Evolutionary conservation across 352 stramenopile genomes (phyloP).

Genomic region (Phytopythium boreale): DNA sequence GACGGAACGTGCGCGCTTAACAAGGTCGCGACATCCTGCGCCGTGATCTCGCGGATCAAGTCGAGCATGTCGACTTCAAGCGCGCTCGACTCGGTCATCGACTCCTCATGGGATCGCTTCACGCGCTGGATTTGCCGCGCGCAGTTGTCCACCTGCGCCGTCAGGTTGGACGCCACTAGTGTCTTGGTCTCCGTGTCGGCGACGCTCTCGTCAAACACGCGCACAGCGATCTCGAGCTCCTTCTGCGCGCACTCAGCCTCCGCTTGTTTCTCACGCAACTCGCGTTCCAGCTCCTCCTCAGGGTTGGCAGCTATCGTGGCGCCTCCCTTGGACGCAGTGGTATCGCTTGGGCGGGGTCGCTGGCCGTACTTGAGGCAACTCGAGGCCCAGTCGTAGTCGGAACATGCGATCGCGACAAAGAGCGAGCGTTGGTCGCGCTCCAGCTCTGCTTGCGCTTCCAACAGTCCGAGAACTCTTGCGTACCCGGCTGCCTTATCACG

Average conservation of each 20-base stretch:
- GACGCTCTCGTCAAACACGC: slow-evolving; percentile 65
- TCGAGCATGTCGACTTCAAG: slow-evolving; percentile 60
- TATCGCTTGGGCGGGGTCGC: slow-evolving; percentile 6
- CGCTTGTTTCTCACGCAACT: slow-evolving; percentile 19
- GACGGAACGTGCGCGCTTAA: slow-evolving; percentile 58
- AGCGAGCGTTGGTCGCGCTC: slow-evolving; percentile 52
- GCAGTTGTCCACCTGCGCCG: slow-evolving; percentile 55
- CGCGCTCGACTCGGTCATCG: slow-evolving; percentile 41
- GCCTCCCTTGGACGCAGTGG: neutral
- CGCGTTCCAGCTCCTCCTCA: slow-evolving; percentile 14
- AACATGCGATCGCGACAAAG: slow-evolving; percentile 67
- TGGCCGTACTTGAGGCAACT: slow-evolving; percentile 38
- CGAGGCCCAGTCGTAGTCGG: slow-evolving; percentile 59
- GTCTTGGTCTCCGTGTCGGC: slow-evolving; percentile 69
- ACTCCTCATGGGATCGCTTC: slow-evolving; percentile 41
- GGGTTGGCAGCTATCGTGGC: slow-evolving; percentile 5
- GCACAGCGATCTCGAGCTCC: slow-evolving; percentile 44
- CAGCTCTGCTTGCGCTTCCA: slow-evolving; percentile 40
- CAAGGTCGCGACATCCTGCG: slow-evolving; percentile 64
- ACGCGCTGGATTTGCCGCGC: slow-evolving; percentile 50
- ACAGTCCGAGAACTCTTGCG: slow-evolving; percentile 31
- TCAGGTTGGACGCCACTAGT: slow-evolving; percentile 33
- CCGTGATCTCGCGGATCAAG: slow-evolving; percentile 66
- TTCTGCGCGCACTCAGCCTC: slow-evolving; percentile 9
- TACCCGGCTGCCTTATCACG: neutral